A percentile compares a stretch with the other conserved stretches of the same genome.
phyloP scores from a whole-genome alignment of 768 basidiomycete species.

The Lepiota subincarnata region DNA sequence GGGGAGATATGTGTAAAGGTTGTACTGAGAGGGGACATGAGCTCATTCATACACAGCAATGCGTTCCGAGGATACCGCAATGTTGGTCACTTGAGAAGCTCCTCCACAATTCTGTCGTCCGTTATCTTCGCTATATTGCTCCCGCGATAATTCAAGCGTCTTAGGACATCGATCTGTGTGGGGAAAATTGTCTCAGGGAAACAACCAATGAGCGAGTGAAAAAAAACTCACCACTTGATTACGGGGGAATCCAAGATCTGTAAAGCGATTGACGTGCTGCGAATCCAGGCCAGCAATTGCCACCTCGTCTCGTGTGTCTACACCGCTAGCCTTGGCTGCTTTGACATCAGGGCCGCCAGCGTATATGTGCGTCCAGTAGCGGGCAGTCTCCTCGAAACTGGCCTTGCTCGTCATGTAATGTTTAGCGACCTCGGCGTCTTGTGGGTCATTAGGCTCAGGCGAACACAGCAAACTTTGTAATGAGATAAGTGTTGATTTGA shows the following conservation, averaged over 20 bases:
- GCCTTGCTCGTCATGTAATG: slow-evolving; percentile 87
- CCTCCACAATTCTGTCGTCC: slow-evolving; percentile 84
- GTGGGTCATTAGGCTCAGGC: slow-evolving; percentile 94
- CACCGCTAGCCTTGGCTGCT: slow-evolving; percentile 37
- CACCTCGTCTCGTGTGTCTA: slow-evolving; percentile 48
- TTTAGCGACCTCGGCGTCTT: slow-evolving; percentile 97
- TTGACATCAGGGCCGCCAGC: slow-evolving; percentile 69
- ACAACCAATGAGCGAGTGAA: not conserved
- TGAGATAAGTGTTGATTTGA: slow-evolving; percentile 94
- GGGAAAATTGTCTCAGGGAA: slow-evolving; percentile 6
- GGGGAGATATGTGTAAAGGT: slow-evolving; percentile 2
- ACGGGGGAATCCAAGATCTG: slow-evolving; percentile 76
- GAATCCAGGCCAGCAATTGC: slow-evolving; percentile 80
- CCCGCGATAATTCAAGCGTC: slow-evolving; percentile 83
- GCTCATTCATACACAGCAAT: not conserved
- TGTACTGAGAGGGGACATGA: not conserved
- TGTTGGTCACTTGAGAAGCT: slow-evolving; percentile 58
- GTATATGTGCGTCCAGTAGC: slow-evolving; percentile 92
- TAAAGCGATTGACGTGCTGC: slow-evolving; percentile 82
- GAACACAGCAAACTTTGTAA: slow-evolving; percentile 90
- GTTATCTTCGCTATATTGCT: slow-evolving; percentile 74
- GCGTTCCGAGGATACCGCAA: no score
- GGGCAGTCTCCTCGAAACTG: slow-evolving; percentile 89
- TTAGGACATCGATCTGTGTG: slow-evolving; percentile 78
- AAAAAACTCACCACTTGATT: slow-evolving; percentile 76